Evolutionary conservation across 2,329 filamentous ascomycete genomes (phyloP).

Genomic region (Colletotrichum australisinense): DNA sequence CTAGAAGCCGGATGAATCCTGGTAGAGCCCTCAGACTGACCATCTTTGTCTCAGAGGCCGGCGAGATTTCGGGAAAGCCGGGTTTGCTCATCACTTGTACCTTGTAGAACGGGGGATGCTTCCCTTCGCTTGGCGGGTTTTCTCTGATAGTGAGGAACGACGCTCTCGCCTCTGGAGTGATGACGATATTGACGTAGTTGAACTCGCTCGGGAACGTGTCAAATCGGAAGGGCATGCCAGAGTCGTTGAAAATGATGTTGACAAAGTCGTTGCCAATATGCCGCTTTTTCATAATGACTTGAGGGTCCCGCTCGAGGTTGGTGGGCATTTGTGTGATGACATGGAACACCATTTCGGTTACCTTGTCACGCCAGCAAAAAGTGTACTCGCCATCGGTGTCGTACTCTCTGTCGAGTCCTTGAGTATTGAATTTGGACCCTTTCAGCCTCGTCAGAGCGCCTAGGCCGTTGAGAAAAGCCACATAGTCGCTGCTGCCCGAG

Average conservation of each 20-base stretch:
- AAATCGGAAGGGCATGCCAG: conserved; percentile 87
- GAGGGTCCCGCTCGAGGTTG: conserved; percentile 78
- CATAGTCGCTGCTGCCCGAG: conserved; percentile 87
- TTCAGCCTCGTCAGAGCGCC: conserved; percentile 86
- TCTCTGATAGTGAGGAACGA: conserved; percentile 77
- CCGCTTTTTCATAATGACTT: conserved; percentile 86
- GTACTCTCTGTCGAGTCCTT: conserved; percentile 83
- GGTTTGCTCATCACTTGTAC: conserved; percentile 90
- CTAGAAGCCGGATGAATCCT: conserved; percentile 86
- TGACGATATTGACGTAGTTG: conserved; percentile 97
- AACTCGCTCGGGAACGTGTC: conserved; percentile 95
- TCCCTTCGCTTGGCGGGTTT: conserved; percentile 46
- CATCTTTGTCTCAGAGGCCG: conserved; percentile 89
- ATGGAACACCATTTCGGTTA: conserved; percentile 96
- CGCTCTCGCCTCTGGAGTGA: conserved; percentile 85
- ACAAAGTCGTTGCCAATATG: conserved; percentile 99
- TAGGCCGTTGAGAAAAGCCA: conserved; percentile 83
- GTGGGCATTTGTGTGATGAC: conserved; percentile 98
- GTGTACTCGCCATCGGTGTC: conserved; percentile 88
- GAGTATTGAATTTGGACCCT: conserved; percentile 89
- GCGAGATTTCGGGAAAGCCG: conserved; percentile 91
- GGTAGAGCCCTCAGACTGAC: conserved; percentile 86
- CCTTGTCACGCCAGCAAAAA: conserved; percentile 93
- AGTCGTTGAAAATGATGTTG: conserved; percentile 98
- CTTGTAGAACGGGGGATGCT: conserved; percentile 76